Percentiles rank a stretch among this genome's conserved stretches.
These are phyloP conservation scores for Pelargonium australe DNA, from an alignment of 441 rosid species.

Conservation along the genomic window DNA sequence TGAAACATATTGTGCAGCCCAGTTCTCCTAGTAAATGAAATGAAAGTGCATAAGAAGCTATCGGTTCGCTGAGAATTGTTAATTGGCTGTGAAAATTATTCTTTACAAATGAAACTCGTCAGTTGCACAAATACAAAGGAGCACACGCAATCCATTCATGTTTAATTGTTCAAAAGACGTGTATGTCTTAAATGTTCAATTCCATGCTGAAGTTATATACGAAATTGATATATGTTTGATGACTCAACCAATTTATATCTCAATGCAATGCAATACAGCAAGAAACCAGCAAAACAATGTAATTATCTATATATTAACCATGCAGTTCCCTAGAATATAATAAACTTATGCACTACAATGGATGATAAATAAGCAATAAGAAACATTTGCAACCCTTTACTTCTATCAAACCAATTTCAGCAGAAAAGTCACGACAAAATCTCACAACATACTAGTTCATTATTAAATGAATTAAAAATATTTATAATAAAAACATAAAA, in stretches of 20 bases:
- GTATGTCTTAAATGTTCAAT: background rate
- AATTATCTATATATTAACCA: background rate
- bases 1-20: no score
- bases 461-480: no score
- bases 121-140: no score
- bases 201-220: background rate
- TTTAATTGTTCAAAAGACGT: no score
- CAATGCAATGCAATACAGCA: background rate
- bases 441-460: no score
- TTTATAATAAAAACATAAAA: background rate
- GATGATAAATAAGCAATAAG: slow-evolving; percentile 2
- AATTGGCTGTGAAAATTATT: no score
- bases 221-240: background rate
- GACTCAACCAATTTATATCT: background rate
- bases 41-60: no score
- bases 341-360: background rate
- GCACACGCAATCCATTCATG: no score
- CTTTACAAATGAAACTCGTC: no score
- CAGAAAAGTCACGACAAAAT: no score
- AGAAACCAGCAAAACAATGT: background rate
- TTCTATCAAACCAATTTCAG: background rate
- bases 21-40: no score
- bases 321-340: background rate
- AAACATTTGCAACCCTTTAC: background rate
- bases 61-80: no score